These are phyloP conservation scores for Hymenoscyphus salicellus DNA, from an alignment of 2,329 filamentous ascomycete species.

Conservation along the genomic window DNA sequence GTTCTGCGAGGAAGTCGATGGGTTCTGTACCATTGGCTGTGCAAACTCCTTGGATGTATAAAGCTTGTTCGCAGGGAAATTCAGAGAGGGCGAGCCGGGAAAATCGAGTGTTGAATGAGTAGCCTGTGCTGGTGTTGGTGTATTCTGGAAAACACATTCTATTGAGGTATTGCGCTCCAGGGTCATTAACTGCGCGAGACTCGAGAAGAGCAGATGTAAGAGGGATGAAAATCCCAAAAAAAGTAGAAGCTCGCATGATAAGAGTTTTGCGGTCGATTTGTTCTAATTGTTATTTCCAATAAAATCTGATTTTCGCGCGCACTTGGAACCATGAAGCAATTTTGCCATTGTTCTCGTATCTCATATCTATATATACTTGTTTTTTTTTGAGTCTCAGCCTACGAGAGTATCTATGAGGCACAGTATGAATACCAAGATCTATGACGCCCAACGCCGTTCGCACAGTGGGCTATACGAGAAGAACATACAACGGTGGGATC, in stretches of 20 bases:
- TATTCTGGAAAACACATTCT: neutral
- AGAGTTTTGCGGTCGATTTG: neutral
- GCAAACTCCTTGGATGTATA: neutral
- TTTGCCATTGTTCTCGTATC: neutral
- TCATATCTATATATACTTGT: no score
- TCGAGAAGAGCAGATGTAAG: neutral
- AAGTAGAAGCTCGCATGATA: neutral
- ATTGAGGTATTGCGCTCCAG: neutral
- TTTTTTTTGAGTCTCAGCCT: neutral
- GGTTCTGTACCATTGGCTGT: neutral
- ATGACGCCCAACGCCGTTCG: neutral
- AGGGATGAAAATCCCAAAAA: neutral
- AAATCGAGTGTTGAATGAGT: no score
- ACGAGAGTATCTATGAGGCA: neutral
- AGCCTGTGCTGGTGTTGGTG: neutral
- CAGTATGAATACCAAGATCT: neutral
- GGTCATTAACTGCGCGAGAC: neutral
- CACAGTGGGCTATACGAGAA: neutral
- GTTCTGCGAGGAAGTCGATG: neutral
- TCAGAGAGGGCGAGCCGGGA: neutral
- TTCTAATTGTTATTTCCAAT: neutral
- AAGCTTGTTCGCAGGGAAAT: neutral
- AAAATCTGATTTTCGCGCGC: neutral
- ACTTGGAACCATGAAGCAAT: neutral
- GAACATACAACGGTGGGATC: neutral